Percentiles rank a stretch among this genome's conserved stretches.
Evolutionary conservation across 2,329 filamentous ascomycete species (phyloP).

Genomic region (Cadophora gregata): DNA sequence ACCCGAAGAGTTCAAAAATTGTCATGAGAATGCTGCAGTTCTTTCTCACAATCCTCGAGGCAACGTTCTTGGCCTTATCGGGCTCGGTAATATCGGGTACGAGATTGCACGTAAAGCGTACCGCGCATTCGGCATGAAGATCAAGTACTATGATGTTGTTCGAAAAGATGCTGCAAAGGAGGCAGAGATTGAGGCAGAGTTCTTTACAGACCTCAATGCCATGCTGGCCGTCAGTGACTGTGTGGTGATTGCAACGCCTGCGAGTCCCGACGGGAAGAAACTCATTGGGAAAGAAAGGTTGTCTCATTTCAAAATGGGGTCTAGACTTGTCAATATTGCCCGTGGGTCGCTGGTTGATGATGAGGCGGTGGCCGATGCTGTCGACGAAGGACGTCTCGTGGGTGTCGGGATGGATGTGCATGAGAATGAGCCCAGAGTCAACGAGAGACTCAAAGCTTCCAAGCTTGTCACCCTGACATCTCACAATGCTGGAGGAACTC

Average conservation of each 20-base stretch:
- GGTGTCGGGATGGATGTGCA: constrained; percentile 70
- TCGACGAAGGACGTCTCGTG: constrained; percentile 57
- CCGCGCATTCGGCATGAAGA: constrained; percentile 68
- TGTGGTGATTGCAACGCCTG: constrained; percentile 65
- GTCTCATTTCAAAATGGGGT: constrained; percentile 57
- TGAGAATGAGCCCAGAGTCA: constrained; percentile 58
- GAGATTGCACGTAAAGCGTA: constrained; percentile 64
- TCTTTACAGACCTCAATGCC: constrained; percentile 56
- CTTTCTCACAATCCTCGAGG: constrained; percentile 68
- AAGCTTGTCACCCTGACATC: constrained; percentile 61
- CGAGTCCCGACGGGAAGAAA: constrained; percentile 51
- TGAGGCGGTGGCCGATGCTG: constrained; percentile 63
- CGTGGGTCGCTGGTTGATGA: constrained; percentile 70
- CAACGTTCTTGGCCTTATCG: constrained; percentile 69
- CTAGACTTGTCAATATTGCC: constrained; percentile 69
- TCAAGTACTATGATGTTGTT: constrained; percentile 66
- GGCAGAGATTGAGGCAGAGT: constrained; percentile 56
- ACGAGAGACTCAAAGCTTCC: constrained; percentile 38
- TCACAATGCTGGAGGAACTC: constrained; percentile 70
- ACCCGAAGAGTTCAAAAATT: constrained; percentile 55
- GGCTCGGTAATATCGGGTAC: constrained; percentile 70
- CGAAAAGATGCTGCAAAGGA: constrained; percentile 46
- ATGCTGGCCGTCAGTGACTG: constrained; percentile 62
- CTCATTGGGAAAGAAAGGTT: constrained; percentile 58
- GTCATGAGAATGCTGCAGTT: constrained; percentile 64